Conservation (phyloP, 2,329 filamentous ascomycete species). For the Leptographium wingfieldii region DNA sequence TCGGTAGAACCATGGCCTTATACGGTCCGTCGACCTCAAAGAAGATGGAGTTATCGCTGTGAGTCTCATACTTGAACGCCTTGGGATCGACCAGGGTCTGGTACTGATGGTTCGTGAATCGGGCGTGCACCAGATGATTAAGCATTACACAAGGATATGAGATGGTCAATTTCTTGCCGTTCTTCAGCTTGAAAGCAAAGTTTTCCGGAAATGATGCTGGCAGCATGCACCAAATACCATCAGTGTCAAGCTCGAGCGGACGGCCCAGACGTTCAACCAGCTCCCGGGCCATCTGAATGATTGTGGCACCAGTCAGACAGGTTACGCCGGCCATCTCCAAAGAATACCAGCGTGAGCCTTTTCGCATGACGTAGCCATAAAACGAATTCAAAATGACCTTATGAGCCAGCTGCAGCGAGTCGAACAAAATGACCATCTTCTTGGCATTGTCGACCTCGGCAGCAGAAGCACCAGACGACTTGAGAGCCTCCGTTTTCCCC, state of each 20-base stretch:
- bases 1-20: constrained; percentile 92
- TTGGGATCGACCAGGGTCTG: constrained; percentile 72
- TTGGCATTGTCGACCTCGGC: constrained; percentile 83
- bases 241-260: constrained; percentile 88
- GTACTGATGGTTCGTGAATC: constrained; percentile 96
- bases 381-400: constrained; percentile 99
- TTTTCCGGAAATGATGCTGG: constrained; percentile 95
- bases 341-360: constrained; percentile 97
- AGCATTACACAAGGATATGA: constrained; percentile 99
- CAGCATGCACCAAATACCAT: constrained; percentile 99
- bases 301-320: constrained; percentile 87
- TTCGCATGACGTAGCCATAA: constrained; percentile 98
- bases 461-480: constrained; percentile 63
- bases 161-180: constrained; percentile 90
- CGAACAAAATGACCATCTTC: constrained; percentile 96
- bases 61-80: constrained; percentile 84
- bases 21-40: constrained; percentile 98
- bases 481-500: constrained; percentile 79
- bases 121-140: constrained; percentile 89
- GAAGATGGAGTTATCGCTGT: constrained; percentile 98
- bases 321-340: constrained; percentile 99
- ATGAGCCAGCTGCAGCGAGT: constrained; percentile 91
- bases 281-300: constrained; percentile 91
- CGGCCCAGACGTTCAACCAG: constrained; percentile 88
- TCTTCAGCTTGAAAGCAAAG: constrained; percentile 85